Evolutionary conservation across 225 moss, liverwort and hornwort species (phyloP).

Genomic region (Marchantia polymorpha): DNA sequence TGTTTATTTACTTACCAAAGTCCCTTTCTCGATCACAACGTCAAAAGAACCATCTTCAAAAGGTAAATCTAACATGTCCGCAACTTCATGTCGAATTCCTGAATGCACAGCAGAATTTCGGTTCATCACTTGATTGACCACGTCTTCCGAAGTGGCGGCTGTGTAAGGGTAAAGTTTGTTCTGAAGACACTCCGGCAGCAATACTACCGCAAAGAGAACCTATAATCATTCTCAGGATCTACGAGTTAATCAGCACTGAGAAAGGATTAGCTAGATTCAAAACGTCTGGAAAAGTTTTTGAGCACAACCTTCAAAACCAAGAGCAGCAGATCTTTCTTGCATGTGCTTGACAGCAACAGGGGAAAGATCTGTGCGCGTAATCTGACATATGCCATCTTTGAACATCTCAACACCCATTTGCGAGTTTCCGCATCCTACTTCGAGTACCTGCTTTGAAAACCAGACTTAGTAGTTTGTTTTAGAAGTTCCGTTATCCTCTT

Average conservation of each 20-base stretch:
- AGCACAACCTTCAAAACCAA: conserved; percentile 29
- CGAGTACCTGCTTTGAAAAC: conserved; percentile 55
- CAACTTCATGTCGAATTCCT: conserved; percentile 74
- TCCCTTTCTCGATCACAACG: conserved; percentile 89
- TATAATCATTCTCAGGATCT: no score
- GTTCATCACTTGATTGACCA: neutral
- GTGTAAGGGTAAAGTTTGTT: neutral
- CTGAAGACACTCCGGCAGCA: neutral
- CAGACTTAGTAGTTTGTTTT: no score
- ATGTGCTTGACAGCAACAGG: conserved; percentile 61
- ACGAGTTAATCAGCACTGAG: neutral
- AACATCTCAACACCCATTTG: conserved; percentile 74
- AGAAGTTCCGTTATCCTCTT: no score
- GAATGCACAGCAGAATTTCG: neutral
- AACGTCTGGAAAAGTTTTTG: neutral
- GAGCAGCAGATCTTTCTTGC: conserved; percentile 44
- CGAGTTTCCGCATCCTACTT: conserved; percentile 84
- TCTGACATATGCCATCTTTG: conserved; percentile 72
- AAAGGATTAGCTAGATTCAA: neutral
- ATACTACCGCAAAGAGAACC: neutral
- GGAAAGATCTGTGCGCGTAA: conserved; percentile 81
- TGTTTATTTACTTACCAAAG: conserved; percentile 52
- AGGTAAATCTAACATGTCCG: conserved; percentile 77
- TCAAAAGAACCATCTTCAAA: conserved; percentile 77
- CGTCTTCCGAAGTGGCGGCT: neutral